Evolutionary conservation across 176 grass and related monocot species (phyloP), one percentile per base, ranked within the genome.

Genomic region (Hordeum marinum): DNA sequence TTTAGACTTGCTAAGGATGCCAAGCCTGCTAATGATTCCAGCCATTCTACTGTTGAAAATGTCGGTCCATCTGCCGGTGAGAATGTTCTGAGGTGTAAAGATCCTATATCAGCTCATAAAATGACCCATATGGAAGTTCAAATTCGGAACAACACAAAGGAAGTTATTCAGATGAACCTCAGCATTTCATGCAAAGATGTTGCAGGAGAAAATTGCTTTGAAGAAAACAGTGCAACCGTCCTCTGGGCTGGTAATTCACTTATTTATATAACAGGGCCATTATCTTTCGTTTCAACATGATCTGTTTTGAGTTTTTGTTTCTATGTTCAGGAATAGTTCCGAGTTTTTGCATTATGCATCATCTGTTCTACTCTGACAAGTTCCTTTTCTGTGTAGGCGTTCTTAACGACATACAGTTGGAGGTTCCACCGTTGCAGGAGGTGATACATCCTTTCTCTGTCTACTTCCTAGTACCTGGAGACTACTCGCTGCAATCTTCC

Each of bases 381-480:
- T 77, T 43, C 4, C 50, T 55, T 43, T 86, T 32, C 50, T 76
- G 15, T 55, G 39, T 54, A 99, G 96, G 96, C 76, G 88, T 91
- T 61, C 86, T 99, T 41, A 91, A 78, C 68, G 90, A 96, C 80
- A 92, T 99, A 82, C 81, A 84, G 83, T 60, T 99, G 84, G 92
- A 94, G 88, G 91, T 92, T 86, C 94, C 90, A 64, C 84, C 96
- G n/a, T 91, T 94, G 11, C 77, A 99, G 79, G 96, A 99, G 82
- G 75, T 88, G 15, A 41, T 79, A 24, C 96, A 99, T 88, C 77
- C 96, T 80, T 99, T 99, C 83, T 95, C 90, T 0, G 75, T 96
- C 75, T 95, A 96, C 85, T 99, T 99, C 88, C 96, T 96, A 17
- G 94, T 99, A 24, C 96, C 96, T 0, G 96, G 96, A 74, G 96